phyloP scores from a whole-genome alignment of 768 basidiomycete genomes.

The Russula vinacea region DNA sequence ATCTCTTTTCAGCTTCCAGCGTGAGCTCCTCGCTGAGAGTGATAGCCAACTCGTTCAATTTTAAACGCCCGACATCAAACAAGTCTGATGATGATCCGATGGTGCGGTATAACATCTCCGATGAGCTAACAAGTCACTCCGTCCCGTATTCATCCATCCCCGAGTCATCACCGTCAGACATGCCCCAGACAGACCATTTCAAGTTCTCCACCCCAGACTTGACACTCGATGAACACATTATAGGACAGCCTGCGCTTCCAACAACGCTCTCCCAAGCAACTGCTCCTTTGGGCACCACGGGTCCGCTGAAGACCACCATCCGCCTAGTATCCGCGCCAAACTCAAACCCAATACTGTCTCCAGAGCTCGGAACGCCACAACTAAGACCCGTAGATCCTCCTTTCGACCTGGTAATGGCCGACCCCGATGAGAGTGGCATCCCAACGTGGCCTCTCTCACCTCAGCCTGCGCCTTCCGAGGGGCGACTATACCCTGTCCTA shows the following conservation, averaged over 20 bases:
- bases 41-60: constrained; percentile 69
- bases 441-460: constrained; percentile 46
- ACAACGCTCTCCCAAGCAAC: constrained; percentile 32
- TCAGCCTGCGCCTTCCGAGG: constrained; percentile 29
- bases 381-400: constrained; percentile 62
- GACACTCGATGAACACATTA: constrained; percentile 46
- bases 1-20: constrained; percentile 45
- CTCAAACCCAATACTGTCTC: constrained; percentile 12
- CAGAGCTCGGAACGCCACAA: constrained; percentile 50
- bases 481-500: constrained; percentile 42
- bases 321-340: constrained; percentile 41
- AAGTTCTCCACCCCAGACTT: constrained; percentile 42
- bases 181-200: constrained; percentile 50
- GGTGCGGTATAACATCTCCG: constrained; percentile 35
- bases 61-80: constrained; percentile 51
- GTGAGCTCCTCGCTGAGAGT: constrained; percentile 73
- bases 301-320: constrained; percentile 41
- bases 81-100: constrained; percentile 32
- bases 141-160: constrained; percentile 29
- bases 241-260: constrained; percentile 55
- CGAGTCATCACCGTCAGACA: constrained; percentile 23
- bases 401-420: constrained; percentile 64
- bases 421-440: constrained; percentile 41
- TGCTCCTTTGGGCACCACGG: constrained; percentile 55
- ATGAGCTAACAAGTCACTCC: constrained; percentile 25